Percentiles rank a stretch among this genome's conserved stretches.
These are phyloP conservation scores for Cutaneotrichosporon spelunceum DNA, from an alignment of 1,284 basidiomycete genomes.

Conservation along the genomic window DNA sequence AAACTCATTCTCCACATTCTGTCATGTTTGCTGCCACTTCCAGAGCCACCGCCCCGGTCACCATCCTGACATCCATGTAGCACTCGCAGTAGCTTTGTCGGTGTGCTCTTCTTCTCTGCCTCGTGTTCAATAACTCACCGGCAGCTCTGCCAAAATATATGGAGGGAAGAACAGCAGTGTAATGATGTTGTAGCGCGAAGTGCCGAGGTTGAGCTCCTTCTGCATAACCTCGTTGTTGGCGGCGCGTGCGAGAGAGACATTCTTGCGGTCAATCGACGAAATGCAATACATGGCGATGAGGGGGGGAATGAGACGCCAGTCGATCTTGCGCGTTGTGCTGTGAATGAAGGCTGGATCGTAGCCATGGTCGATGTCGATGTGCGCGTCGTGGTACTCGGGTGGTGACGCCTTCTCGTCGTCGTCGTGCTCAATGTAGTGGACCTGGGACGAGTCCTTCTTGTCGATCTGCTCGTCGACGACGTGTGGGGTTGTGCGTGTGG, in stretches of 20 bases:
- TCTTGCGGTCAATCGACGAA: conserved; percentile 23
- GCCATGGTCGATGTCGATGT: conserved; percentile 18
- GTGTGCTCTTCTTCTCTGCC: no score
- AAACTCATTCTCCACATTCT: no score
- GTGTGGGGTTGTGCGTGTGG: neutral
- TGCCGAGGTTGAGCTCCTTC: conserved; percentile 17
- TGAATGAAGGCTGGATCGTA: conserved; percentile 11
- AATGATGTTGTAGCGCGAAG: conserved; percentile 47
- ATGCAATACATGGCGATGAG: conserved; percentile 24
- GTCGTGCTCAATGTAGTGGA: neutral
- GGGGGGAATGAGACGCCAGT: conserved; percentile 20
- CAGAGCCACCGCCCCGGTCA: no score
- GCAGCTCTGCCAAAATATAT: conserved; percentile 40
- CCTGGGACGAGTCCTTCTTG: neutral
- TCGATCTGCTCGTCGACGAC: neutral
- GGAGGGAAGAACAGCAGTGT: conserved; percentile 36
- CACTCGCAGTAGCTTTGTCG: no score
- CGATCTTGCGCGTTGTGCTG: conserved; percentile 17
- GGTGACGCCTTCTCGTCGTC: neutral
- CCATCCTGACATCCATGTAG: no score
- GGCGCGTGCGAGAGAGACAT: conserved; percentile 27
- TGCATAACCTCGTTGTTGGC: conserved; percentile 19
- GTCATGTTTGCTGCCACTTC: no score
- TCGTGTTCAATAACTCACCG: no score
- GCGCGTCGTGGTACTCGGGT: neutral